These are phyloP conservation scores for Lumnitzera racemosa DNA, from an alignment of 345 rosid genomes.

Conservation along the genomic window DNA sequence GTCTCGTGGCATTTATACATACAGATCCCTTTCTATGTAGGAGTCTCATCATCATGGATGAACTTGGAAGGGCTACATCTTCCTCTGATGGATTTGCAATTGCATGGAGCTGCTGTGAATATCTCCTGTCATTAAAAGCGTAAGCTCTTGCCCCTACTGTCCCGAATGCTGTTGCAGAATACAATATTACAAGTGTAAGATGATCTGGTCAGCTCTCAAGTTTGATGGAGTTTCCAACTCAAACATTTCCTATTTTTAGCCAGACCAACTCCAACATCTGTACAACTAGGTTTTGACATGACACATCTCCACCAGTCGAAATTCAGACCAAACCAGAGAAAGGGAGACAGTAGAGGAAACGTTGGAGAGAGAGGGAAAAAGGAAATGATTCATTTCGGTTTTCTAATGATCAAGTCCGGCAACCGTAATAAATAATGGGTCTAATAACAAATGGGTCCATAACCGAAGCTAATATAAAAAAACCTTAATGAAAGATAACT, in stretches of 20 bases:
- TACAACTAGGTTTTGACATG: neutral
- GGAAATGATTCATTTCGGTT: too few species aligned
- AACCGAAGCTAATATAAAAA: too few species aligned
- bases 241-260: neutral
- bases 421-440: too few species aligned
- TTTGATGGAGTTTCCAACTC: too few species aligned
- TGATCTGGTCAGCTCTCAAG: too few species aligned
- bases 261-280: neutral
- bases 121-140: conserved; percentile 74
- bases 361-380: too few species aligned
- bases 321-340: neutral
- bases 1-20: neutral
- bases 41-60: conserved; percentile 89
- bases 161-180: neutral
- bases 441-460: too few species aligned
- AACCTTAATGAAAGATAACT: neutral
- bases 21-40: conserved; percentile 23
- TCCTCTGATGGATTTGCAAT: conserved; percentile 92
- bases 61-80: conserved; percentile 97
- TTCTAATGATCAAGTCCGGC: too few species aligned
- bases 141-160: conserved; percentile 22
- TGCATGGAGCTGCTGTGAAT: conserved; percentile 98
- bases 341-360: too few species aligned
- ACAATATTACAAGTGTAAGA: neutral
- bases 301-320: neutral